phyloP scores from a whole-genome alignment of 228 moss, liverwort and hornwort genomes.

The Sphagnum fallax region DNA sequence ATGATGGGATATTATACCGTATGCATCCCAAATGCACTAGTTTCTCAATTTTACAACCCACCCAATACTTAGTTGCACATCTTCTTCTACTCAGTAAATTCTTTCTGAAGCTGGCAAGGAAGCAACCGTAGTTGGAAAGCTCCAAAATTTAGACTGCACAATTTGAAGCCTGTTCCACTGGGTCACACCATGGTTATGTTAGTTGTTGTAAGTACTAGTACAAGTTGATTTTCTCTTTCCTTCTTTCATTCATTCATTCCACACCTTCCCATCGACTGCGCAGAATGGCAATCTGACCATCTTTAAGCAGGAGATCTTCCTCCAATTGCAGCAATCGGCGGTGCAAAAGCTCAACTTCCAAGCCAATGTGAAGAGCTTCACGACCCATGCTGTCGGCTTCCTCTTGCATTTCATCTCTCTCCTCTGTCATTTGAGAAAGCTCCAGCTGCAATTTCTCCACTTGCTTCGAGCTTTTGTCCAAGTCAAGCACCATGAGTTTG shows the following conservation, averaged over 20 bases:
- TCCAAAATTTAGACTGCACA: too few relatives aligned
- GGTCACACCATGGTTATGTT: too few relatives aligned
- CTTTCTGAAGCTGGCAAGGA: too few relatives aligned
- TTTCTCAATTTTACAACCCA: too few relatives aligned
- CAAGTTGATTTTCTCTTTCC: too few relatives aligned
- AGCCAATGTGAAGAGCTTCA: constrained; percentile 36
- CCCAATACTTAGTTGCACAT: too few relatives aligned
- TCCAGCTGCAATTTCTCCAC: background rate
- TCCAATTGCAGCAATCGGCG: constrained; percentile 46
- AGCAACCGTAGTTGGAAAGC: too few relatives aligned
- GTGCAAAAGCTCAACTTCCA: constrained; percentile 52
- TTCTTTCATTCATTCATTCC: background rate
- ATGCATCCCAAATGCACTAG: too few relatives aligned
- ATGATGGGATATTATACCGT: too few relatives aligned
- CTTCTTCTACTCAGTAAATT: too few relatives aligned
- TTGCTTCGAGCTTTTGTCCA: background rate
- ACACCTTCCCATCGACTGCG: constrained; percentile 47
- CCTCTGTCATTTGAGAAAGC: background rate
- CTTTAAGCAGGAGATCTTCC: constrained; percentile 55
- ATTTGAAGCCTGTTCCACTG: too few relatives aligned
- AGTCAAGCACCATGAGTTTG: background rate
- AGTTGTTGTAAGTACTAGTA: too few relatives aligned
- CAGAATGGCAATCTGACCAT: constrained; percentile 59
- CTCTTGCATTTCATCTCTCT: constrained; percentile 36
- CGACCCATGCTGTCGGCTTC: constrained; percentile 44